Conservation (phyloP, 495 filamentous ascomycete genomes). For the Aspergillus bridgeri region DNA sequence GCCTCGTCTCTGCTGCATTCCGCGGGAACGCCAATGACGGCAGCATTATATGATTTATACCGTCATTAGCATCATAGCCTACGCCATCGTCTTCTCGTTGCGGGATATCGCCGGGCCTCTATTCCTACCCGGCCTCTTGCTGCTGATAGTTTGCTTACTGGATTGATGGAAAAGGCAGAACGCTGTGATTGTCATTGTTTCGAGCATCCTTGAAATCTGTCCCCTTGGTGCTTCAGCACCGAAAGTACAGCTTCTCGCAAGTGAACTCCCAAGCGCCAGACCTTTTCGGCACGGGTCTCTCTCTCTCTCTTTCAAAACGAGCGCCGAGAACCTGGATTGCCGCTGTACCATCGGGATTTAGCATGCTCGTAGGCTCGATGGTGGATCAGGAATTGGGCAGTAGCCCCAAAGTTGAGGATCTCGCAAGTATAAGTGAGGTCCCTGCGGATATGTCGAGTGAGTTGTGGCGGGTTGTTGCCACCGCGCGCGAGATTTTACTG, state of each 20-base stretch:
- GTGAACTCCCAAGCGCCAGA: background rate
- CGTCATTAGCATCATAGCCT: background rate
- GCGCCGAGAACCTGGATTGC: background rate
- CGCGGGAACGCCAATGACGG: background rate
- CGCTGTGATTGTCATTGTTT: background rate
- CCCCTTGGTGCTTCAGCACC: no score
- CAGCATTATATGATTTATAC: background rate
- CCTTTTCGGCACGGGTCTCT: background rate
- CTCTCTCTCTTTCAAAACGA: background rate
- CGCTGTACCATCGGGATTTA: slow-evolving; percentile 7
- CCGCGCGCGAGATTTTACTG: slow-evolving; percentile 8
- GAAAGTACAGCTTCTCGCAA: no score
- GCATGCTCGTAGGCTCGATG: slow-evolving; percentile 43
- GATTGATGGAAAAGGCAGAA: background rate
- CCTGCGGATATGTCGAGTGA: slow-evolving; percentile 44
- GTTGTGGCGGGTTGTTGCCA: slow-evolving; percentile 19
- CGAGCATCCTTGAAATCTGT: background rate
- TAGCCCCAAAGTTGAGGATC: slow-evolving; percentile 39
- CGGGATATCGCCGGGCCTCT: background rate
- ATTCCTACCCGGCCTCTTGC: background rate
- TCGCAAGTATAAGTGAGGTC: slow-evolving; percentile 47
- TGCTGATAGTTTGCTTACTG: background rate
- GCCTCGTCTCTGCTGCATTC: background rate
- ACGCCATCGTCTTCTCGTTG: background rate
- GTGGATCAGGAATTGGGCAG: slow-evolving; percentile 34